Evolutionary conservation across 441 rosid species (phyloP).

Genomic region (Erodium trifolium): DNA sequence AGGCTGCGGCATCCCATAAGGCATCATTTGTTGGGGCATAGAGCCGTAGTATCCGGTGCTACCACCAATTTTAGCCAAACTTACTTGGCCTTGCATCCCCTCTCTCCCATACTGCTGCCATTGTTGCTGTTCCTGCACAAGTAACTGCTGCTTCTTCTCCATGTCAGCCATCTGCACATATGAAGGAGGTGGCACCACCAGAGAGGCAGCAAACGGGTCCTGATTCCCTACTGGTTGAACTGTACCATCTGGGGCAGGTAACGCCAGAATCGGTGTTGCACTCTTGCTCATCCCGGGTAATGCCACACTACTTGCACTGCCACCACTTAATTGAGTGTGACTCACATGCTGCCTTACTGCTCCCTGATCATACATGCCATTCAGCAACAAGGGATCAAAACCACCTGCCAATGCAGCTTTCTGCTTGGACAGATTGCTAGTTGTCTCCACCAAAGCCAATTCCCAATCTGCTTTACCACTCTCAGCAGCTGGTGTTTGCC

Average conservation of each 20-base stretch:
- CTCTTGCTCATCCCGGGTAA: constrained; percentile 37
- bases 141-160: constrained; percentile 50
- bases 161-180: constrained; percentile 61
- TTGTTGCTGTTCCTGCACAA: constrained; percentile 41
- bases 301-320: constrained; percentile 74
- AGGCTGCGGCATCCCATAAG: constrained; percentile 15
- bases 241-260: constrained; percentile 55
- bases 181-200: constrained; percentile 48
- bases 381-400: constrained; percentile 48
- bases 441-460: constrained; percentile 45
- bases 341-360: constrained; percentile 60
- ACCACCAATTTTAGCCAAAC: constrained; percentile 31
- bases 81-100: constrained; percentile 51
- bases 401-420: constrained; percentile 54
- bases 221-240: constrained; percentile 37
- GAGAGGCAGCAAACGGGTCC: constrained; percentile 51
- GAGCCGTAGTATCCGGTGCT: constrained; percentile 26
- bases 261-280: constrained; percentile 34
- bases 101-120: constrained; percentile 48
- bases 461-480: constrained; percentile 65
- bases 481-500: constrained; percentile 82
- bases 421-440: constrained; percentile 56
- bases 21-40: constrained; percentile 28
- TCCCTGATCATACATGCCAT: constrained; percentile 79
- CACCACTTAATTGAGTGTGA: constrained; percentile 39